Evolutionary conservation across 495 filamentous ascomycete genomes (phyloP).

Genomic region (Aspergillus avenaceus): DNA sequence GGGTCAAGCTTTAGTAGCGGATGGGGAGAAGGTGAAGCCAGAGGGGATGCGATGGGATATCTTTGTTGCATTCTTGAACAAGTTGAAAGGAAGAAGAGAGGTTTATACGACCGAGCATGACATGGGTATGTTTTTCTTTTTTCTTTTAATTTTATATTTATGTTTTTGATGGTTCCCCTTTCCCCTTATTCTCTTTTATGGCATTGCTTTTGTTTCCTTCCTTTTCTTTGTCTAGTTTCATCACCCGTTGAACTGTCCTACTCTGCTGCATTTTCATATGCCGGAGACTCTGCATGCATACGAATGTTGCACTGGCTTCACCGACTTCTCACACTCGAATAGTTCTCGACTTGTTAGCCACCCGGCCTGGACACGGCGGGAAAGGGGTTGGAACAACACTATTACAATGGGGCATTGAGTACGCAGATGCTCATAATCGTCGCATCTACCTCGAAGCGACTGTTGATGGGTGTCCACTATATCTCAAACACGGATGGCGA

Average conservation of each 20-base stretch:
- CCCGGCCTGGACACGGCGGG: constrained; percentile 42
- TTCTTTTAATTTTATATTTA: not conserved
- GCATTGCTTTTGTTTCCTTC: not conserved
- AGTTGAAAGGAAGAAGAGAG: constrained; percentile 9
- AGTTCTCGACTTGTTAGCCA: constrained; percentile 27
- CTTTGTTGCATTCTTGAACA: constrained; percentile 7
- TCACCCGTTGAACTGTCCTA: too few relatives aligned
- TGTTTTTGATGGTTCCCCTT: not conserved
- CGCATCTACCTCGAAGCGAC: constrained; percentile 54
- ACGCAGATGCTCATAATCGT: constrained; percentile 42
- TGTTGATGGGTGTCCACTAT: constrained; percentile 45
- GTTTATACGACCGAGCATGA: constrained; percentile 9
- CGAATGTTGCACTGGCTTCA: not conserved
- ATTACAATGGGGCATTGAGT: constrained; percentile 44
- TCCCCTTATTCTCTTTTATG: not conserved
- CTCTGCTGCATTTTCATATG: too few relatives aligned
- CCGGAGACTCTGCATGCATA: too few relatives aligned
- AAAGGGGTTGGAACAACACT: constrained; percentile 46
- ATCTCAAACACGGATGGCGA: constrained; percentile 45
- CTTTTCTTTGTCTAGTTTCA: not conserved
- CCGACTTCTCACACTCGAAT: not conserved
- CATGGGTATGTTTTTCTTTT: constrained; percentile 10
- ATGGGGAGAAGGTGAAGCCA: not conserved
- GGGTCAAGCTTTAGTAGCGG: not conserved
- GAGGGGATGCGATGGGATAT: constrained; percentile 5